These are phyloP conservation scores for Sphaerobolus stellatus DNA, from an alignment of 1,284 basidiomycete genomes.

Conservation along the genomic window DNA sequence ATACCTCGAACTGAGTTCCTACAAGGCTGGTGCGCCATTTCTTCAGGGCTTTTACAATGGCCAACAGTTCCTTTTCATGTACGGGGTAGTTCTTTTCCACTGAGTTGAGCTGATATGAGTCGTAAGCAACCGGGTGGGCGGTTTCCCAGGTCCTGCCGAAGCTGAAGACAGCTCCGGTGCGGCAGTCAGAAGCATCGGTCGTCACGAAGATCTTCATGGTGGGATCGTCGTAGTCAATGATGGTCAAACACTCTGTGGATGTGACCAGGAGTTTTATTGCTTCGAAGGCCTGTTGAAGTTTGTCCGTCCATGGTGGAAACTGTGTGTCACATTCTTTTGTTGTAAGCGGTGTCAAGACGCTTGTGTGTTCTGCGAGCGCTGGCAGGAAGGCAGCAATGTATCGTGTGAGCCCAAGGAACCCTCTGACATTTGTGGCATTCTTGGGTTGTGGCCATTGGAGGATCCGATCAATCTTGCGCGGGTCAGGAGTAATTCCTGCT, in stretches of 20 bases:
- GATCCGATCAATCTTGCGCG: too few relatives aligned
- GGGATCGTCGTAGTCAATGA: constrained; percentile 36
- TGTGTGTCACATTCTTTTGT: constrained; percentile 23
- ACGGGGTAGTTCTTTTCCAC: too few relatives aligned
- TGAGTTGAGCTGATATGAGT: too few relatives aligned
- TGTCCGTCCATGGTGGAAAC: constrained; percentile 24
- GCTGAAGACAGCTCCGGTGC: constrained; percentile 33
- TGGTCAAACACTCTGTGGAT: constrained; percentile 28
- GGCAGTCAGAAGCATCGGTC: constrained; percentile 33
- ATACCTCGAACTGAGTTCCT: too few relatives aligned
- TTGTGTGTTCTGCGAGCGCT: too few relatives aligned
- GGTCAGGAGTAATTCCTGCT: constrained; percentile 31
- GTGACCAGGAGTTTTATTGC: constrained; percentile 38
- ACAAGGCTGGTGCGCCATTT: too few relatives aligned
- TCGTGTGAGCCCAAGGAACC: constrained; percentile 38
- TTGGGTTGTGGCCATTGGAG: too few relatives aligned
- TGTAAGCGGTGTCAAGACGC: too few relatives aligned
- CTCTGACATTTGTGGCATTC: constrained; percentile 29
- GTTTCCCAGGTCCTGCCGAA: constrained; percentile 32
- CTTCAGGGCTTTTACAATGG: too few relatives aligned
- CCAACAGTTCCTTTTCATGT: too few relatives aligned
- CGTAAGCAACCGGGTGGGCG: too few relatives aligned
- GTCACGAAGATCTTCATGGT: constrained; percentile 43
- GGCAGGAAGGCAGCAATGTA: constrained; percentile 40
- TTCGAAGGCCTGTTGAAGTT: too few relatives aligned